Conservation (phyloP, 441 rosid genomes). For the Brassica hybrid region DNA sequence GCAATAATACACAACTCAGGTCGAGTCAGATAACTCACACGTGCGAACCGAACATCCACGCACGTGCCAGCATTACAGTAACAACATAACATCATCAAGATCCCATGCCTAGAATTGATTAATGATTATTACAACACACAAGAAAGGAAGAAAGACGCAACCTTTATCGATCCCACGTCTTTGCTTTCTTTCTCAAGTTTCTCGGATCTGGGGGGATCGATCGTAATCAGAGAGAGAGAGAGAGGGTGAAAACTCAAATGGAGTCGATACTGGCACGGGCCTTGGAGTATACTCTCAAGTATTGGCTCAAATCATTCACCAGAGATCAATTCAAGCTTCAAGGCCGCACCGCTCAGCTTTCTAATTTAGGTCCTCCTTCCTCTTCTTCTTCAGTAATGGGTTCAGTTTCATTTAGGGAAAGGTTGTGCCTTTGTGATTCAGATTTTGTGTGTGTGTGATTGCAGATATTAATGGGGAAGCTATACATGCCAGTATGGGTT, state of each 20-base stretch:
- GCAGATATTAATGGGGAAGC: constrained; percentile 97
- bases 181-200: constrained; percentile 30
- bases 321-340: constrained; percentile 96
- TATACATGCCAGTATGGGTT: constrained; percentile 96
- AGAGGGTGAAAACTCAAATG: constrained; percentile 45
- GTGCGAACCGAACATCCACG: constrained; percentile 29
- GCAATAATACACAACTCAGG: constrained; percentile 7
- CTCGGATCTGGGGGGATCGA: constrained; percentile 40
- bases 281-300: constrained; percentile 97
- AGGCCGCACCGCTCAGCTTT: constrained; percentile 89
- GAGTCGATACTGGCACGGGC: constrained; percentile 96
- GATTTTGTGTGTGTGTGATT: constrained; percentile 11
- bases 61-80: constrained; percentile 25
- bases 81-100: constrained; percentile 29
- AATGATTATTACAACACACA: neutral
- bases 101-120: constrained; percentile 29
- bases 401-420: neutral
- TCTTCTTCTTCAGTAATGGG: constrained; percentile 1
- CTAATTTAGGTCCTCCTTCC: constrained; percentile 67
- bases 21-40: constrained; percentile 27
- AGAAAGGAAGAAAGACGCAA: constrained; percentile 24
- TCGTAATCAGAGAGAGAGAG: constrained; percentile 16
- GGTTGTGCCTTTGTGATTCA: constrained; percentile 8
- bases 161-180: constrained; percentile 41
- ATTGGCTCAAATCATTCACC: constrained; percentile 99